Conservation (phyloP, 257 asterid genomes). For the Coffea canephora region DNA sequence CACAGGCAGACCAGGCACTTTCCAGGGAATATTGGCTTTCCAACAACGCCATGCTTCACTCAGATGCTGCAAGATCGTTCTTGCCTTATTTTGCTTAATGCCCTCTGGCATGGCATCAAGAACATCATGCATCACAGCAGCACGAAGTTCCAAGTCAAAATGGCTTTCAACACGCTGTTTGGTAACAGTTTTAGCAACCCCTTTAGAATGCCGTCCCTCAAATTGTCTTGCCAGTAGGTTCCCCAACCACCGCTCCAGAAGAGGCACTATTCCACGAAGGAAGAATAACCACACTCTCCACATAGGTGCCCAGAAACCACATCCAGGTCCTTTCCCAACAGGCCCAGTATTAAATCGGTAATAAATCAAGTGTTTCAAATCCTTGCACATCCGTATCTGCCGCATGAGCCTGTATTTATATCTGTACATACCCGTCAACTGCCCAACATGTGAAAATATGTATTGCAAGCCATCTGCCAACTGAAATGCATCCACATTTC, state of each 20-base stretch:
- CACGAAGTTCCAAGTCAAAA: constrained; percentile 98
- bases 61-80: constrained; percentile 94
- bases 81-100: constrained; percentile 93
- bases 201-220: constrained; percentile 97
- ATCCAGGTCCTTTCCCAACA: constrained; percentile 99
- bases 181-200: constrained; percentile 96
- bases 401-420: constrained; percentile 98
- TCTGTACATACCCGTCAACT: constrained; percentile 97
- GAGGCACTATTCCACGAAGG: constrained; percentile 99
- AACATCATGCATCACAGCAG: constrained; percentile 99
- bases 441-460: constrained; percentile 97
- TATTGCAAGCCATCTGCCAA: constrained; percentile 99
- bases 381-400: constrained; percentile 98
- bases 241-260: constrained; percentile 95
- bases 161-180: constrained; percentile 99
- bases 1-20: constrained; percentile 98
- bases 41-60: constrained; percentile 99
- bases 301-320: constrained; percentile 99
- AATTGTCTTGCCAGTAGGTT: constrained; percentile 95
- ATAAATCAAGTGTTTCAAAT: constrained; percentile 93
- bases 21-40: constrained; percentile 99
- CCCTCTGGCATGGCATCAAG: constrained; percentile 99
- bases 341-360: constrained; percentile 99
- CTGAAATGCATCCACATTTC: constrained; percentile 94
- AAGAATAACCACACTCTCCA: constrained; percentile 99